Conservation (phyloP, 1,284 basidiomycete genomes). For the Pisolithus thermaeus region DNA sequence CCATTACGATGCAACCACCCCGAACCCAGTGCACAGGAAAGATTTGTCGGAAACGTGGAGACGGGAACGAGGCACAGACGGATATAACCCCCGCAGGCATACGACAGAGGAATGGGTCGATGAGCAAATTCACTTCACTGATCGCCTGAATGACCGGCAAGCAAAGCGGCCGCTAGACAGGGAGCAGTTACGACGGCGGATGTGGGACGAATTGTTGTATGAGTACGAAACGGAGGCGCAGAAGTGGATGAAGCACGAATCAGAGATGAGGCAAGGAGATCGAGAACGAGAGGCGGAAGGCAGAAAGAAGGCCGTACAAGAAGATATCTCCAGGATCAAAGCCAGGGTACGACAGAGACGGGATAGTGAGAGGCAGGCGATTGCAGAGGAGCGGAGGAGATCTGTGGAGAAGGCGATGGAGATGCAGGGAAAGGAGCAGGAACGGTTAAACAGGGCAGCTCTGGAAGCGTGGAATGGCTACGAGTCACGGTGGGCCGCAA, state of each 20-base stretch:
- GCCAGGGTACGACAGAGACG: constrained; percentile 39
- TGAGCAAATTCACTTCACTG: constrained; percentile 38
- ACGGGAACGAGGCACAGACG: constrained; percentile 44
- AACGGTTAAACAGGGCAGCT: constrained; percentile 34
- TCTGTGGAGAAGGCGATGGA: constrained; percentile 22
- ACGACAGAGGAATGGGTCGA: constrained; percentile 58
- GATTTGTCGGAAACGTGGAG: constrained; percentile 49
- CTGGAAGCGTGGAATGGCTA: constrained; percentile 53
- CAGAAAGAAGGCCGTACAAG: constrained; percentile 38
- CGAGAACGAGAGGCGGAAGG: constrained; percentile 36
- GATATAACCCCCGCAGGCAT: constrained; percentile 37
- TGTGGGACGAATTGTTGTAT: constrained; percentile 47
- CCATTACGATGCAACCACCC: constrained; percentile 16
- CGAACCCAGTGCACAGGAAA: constrained; percentile 30
- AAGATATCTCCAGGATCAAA: constrained; percentile 44
- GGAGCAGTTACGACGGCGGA: constrained; percentile 30
- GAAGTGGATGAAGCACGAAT: constrained; percentile 46
- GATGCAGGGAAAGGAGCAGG: constrained; percentile 34
- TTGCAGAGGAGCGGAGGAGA: constrained; percentile 35
- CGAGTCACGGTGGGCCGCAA: constrained; percentile 53
- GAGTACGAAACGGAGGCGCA: constrained; percentile 45
- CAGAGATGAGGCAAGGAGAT: constrained; percentile 37
- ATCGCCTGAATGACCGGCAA: constrained; percentile 24
- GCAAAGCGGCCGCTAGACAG: constrained; percentile 18
- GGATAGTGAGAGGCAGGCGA: constrained; percentile 38